Base-by-base conservation (phyloP, 192 early-diverging fungal genomes). In the Linnemannia zychae region DNA sequence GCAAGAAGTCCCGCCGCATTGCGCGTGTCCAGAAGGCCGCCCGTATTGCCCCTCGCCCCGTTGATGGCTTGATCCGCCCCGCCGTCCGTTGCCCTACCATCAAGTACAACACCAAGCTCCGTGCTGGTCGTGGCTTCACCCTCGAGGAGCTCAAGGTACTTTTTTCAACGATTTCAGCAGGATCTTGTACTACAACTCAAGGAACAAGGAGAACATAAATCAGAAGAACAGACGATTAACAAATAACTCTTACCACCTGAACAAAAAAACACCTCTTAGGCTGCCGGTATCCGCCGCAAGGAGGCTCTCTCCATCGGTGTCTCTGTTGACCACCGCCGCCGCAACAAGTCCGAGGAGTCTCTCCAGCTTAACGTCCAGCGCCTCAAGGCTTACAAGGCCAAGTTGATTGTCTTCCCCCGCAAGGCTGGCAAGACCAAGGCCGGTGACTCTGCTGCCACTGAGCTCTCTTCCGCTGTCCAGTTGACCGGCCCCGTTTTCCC, bases 21-120 rank as follows among this genome's bases (percentile, higher is more conserved):
- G 92, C 93, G 79, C 94, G 98, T 82, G 91, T 95, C 90, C 92
- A 95, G 91, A 99, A 99, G 96, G 98, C 98, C 72, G 96, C 97
- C 82, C 90, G 90, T 88, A 95, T 99, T 81, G 98, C 98, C 67
- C 98, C 98, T 79, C 94, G 98, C 83, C 98, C 98, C 85, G 92
- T 97, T 76, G 98, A 99, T 90, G 96, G 95, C 88, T 93, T 96
- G 77, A 93, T 99, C 84, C 96, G 98, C 88, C 98, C 98, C n/a
- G 98, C 96, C 75, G 96, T 99, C 78, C 94, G 96, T 84, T 97
- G 96, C 91, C 98, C 96, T 50, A 99, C 98, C 60, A 78, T 98
- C 87, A 97, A 97, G 91, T 99, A 99, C 95, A 99, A 99, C 96
- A 94, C 90, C 88, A 98, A 98, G 95, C 91, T 99, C 76, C 92